Evolutionary conservation across 2,329 filamentous ascomycete genomes (phyloP).

Genomic region (Fusarium sp.): DNA sequence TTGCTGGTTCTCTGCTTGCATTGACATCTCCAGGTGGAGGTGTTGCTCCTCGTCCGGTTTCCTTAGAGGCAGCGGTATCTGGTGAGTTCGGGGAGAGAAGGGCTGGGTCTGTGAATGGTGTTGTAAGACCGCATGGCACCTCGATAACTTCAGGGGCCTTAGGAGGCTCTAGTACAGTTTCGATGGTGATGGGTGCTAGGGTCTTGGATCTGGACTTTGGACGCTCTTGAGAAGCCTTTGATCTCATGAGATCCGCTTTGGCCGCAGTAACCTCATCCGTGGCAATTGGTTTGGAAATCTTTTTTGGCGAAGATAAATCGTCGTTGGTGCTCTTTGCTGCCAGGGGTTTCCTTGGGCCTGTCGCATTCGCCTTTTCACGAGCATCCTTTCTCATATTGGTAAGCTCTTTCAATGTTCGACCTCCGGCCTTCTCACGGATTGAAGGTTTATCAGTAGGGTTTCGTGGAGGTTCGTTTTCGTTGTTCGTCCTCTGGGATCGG

Average conservation of each 20-base stretch:
- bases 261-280: slow-evolving; percentile 55
- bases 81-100: slow-evolving; percentile 64
- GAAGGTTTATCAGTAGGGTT: slow-evolving; percentile 44
- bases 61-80: slow-evolving; percentile 54
- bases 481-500: slow-evolving; percentile 40
- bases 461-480: slow-evolving; percentile 49
- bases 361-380: slow-evolving; percentile 49
- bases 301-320: slow-evolving; percentile 69
- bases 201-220: slow-evolving; percentile 48
- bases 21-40: slow-evolving; percentile 71
- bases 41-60: slow-evolving; percentile 61
- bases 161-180: slow-evolving; percentile 31
- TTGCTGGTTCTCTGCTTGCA: slow-evolving; percentile 66
- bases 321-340: slow-evolving; percentile 71
- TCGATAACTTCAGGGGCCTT: slow-evolving; percentile 29
- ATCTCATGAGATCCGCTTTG: slow-evolving; percentile 54
- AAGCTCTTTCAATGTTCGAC: slow-evolving; percentile 62
- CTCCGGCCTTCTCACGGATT: slow-evolving; percentile 52
- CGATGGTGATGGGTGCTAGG: slow-evolving; percentile 36
- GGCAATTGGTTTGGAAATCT: slow-evolving; percentile 53
- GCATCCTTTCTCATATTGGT: slow-evolving; percentile 58
- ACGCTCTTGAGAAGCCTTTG: slow-evolving; percentile 46
- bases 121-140: slow-evolving; percentile 40
- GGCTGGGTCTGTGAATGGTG: slow-evolving; percentile 54
- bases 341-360: slow-evolving; percentile 61